Base-by-base conservation (phyloP, 106 monocot genomes). In the Amphibolis antarctica region DNA sequence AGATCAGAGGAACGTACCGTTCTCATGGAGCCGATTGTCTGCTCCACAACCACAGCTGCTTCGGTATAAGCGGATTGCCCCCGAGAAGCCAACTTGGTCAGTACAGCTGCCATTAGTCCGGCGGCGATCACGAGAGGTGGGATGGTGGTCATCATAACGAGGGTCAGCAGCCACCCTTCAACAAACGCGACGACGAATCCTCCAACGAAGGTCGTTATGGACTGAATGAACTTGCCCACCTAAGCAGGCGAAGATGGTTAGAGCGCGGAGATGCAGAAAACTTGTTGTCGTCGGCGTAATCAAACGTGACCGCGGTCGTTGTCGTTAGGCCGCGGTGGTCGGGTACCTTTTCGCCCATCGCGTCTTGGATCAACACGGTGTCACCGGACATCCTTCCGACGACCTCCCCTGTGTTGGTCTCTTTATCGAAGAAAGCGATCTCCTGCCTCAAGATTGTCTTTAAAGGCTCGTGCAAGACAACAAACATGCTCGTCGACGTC, bases 151-250 rank as follows among this genome's bases (percentile, higher is more conserved):
- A 92, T 23, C 92, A 92, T 76, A 26, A 92, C 88, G 28, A 92
- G 78, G 42, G 88, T 64, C 46, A 92, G 85, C 63, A 85, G 85
- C 92, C 92, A 92, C 30, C 92, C 92, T 74, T 64, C 60, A 29
- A 77, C 28, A 66, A 92, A 92, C 60, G 85, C 82, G 9, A 92
- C 54, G 19, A 74, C 53, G 60, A 92, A 87, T 3, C 87, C 87
- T 49, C 80, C 87, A 28, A 82, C n/a, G 54, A 88, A 92, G 18
- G 88, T 80, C 1, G 92, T 61, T 47, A 76, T 13, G 26, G 82
- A 64, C 58, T 88, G 80, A 28, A 85, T 73, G 66, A 87, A 88
- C 60, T 88, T 83, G 0, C 83, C 83, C 55, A 81, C 77, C 88
- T 86, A 59, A 36, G 0, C 29, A 17, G 46, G 52, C 12, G 47